phyloP scores from a whole-genome alignment of 495 filamentous ascomycete genomes.

The Wilcoxina mikolae region DNA sequence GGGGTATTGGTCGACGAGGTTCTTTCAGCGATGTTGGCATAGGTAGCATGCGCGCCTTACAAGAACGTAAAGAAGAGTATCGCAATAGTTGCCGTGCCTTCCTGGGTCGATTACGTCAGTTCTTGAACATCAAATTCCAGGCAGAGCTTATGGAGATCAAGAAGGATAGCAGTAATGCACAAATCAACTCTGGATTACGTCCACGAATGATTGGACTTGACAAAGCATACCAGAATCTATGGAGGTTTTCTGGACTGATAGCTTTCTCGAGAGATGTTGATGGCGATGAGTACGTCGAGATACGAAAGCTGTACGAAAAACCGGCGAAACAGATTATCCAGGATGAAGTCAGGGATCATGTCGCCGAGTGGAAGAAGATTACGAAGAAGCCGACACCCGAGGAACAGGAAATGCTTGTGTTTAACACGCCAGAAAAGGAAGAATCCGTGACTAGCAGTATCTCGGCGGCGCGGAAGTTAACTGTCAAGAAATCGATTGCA shows the following conservation, averaged over 20 bases:
- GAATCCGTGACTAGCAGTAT: slow-evolving; percentile 51
- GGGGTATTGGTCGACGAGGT: slow-evolving; percentile 36
- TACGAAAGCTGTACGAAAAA: slow-evolving; percentile 66
- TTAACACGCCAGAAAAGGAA: slow-evolving; percentile 75
- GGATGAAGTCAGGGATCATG: slow-evolving; percentile 65
- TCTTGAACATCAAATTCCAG: slow-evolving; percentile 66
- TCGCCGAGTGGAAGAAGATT: slow-evolving; percentile 66
- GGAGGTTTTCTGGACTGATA: slow-evolving; percentile 70
- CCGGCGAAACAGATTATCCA: slow-evolving; percentile 62
- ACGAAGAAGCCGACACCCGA: slow-evolving; percentile 65
- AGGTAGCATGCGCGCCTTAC: slow-evolving; percentile 79
- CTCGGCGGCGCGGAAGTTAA: slow-evolving; percentile 72
- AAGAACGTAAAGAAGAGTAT: slow-evolving; percentile 84
- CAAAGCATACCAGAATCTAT: slow-evolving; percentile 45
- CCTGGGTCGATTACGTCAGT: slow-evolving; percentile 59
- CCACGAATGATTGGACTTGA: slow-evolving; percentile 31
- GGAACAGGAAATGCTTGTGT: slow-evolving; percentile 66
- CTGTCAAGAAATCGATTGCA: slow-evolving; percentile 72
- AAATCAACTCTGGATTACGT: slow-evolving; percentile 8
- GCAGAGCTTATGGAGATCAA: slow-evolving; percentile 43
- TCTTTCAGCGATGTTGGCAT: slow-evolving; percentile 64
- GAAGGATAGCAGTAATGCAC: slow-evolving; percentile 27
- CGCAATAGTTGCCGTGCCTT: slow-evolving; percentile 54
- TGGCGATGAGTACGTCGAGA: slow-evolving; percentile 57
- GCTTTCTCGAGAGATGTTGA: slow-evolving; percentile 78